Conservation (phyloP, 768 basidiomycete genomes). For the Macrolepiota dolichaula region DNA sequence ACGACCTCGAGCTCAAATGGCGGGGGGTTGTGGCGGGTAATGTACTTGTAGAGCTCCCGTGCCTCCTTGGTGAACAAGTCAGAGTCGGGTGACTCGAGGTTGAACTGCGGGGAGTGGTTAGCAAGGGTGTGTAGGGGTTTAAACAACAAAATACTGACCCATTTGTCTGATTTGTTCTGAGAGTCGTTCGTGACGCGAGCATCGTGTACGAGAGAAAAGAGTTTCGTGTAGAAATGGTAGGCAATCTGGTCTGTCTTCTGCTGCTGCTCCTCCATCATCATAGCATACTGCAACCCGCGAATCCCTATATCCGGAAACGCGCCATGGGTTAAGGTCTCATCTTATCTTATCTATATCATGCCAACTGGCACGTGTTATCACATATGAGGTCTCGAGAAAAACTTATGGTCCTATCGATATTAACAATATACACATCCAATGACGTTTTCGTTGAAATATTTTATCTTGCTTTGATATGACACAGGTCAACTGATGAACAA, state of each 20-base stretch:
- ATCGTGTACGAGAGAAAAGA: slow-evolving; percentile 70
- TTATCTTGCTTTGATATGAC: too few relatives aligned
- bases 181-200: slow-evolving; percentile 61
- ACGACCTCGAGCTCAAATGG: slow-evolving; percentile 39
- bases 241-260: slow-evolving; percentile 85
- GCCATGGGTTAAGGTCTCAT: background rate
- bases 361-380: background rate
- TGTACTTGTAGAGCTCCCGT: slow-evolving; percentile 13
- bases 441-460: too few relatives aligned
- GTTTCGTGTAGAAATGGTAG: slow-evolving; percentile 79
- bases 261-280: slow-evolving; percentile 12
- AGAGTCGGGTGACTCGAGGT: slow-evolving; percentile 17
- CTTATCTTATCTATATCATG: slow-evolving; percentile 5
- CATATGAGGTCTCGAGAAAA: too few relatives aligned
- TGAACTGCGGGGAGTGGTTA: slow-evolving; percentile 45
- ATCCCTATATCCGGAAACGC: background rate
- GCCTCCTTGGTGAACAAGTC: slow-evolving; percentile 15
- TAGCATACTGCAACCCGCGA: background rate
- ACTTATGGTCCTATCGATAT: too few relatives aligned
- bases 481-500: too few relatives aligned
- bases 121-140: slow-evolving; percentile 32
- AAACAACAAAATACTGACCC: slow-evolving; percentile 49
- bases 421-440: too few relatives aligned
- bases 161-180: slow-evolving; percentile 66
- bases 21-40: background rate